A percentile compares a stretch with the other conserved stretches of the same genome.
Conservation (phyloP, 345 rosid genomes). For the Luvunga scandens region DNA sequence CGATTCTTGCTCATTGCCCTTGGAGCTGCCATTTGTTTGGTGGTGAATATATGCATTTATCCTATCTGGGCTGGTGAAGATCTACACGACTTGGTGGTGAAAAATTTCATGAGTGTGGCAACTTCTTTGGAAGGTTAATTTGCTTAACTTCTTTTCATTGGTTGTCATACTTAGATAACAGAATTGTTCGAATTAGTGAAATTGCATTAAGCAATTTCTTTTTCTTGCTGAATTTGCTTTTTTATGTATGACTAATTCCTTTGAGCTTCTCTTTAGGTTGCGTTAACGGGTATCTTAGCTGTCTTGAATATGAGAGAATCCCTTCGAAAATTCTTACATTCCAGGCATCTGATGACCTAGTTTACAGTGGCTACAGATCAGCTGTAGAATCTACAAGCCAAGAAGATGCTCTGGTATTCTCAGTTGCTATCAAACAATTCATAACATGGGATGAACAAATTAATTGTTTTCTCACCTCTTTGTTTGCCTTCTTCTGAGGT, state of each 20-base stretch:
- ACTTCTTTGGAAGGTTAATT: conserved; percentile 77
- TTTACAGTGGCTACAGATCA: conserved; percentile 83
- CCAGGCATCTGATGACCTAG: conserved; percentile 86
- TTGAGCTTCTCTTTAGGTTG: conserved; percentile 47
- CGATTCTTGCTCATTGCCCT: conserved; percentile 82
- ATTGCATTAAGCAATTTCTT: background rate
- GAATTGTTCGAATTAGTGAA: background rate
- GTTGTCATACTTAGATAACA: background rate
- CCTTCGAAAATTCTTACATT: conserved; percentile 87
- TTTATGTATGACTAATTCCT: conserved; percentile 17
- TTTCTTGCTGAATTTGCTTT: background rate
- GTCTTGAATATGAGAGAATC: conserved; percentile 65
- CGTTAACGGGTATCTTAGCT: conserved; percentile 68
- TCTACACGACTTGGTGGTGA: conserved; percentile 78
- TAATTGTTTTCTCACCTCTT: conserved; percentile 4
- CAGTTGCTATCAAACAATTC: conserved; percentile 5
- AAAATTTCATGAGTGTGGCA: conserved; percentile 82
- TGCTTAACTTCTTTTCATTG: background rate
- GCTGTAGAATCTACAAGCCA: conserved; percentile 88
- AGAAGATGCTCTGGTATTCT: conserved; percentile 83
- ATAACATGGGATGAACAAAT: background rate
- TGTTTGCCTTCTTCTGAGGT: conserved; percentile 3
- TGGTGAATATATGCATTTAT: conserved; percentile 75
- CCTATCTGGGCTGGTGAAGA: conserved; percentile 99
- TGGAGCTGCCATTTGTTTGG: conserved; percentile 79